Conservation (phyloP, 2,329 filamentous ascomycete genomes). For the Chrysosporium queenslandicum region DNA sequence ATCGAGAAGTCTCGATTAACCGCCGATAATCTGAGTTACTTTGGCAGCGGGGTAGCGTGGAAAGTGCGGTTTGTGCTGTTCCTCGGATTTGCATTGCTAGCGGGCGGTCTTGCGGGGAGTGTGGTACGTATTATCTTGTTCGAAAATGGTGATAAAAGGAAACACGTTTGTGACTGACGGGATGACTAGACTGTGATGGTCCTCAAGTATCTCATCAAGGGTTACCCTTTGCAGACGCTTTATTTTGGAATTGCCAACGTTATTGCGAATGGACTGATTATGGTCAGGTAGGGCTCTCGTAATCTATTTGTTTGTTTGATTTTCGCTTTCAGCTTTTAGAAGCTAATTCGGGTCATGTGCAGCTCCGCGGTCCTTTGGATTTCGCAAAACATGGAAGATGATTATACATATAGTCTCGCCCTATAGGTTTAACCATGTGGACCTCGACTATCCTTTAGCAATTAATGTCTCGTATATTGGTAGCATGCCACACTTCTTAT, state of each 20-base stretch:
- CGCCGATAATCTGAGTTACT: constrained; percentile 56
- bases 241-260: constrained; percentile 61
- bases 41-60: constrained; percentile 58
- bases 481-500: neutral
- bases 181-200: constrained; percentile 49
- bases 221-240: constrained; percentile 51
- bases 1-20: constrained; percentile 58
- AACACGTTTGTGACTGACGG: neutral
- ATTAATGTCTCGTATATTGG: neutral
- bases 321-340: constrained; percentile 19
- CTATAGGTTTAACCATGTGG: constrained; percentile 34
- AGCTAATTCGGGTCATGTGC: constrained; percentile 14
- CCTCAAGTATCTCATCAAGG: constrained; percentile 55
- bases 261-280: constrained; percentile 54
- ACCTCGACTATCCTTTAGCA: neutral
- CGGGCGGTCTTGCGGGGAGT: constrained; percentile 56
- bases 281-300: constrained; percentile 48
- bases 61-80: constrained; percentile 60
- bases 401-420: constrained; percentile 60
- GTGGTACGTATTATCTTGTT: constrained; percentile 39
- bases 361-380: constrained; percentile 59
- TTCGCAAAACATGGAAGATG: constrained; percentile 62
- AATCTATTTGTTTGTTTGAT: constrained; percentile 9
- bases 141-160: neutral
- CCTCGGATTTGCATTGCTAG: constrained; percentile 58